Percentiles rank a stretch among this genome's conserved stretches.
Conservation (phyloP, 495 filamentous ascomycete species). For the Emericellopsis terricola region DNA sequence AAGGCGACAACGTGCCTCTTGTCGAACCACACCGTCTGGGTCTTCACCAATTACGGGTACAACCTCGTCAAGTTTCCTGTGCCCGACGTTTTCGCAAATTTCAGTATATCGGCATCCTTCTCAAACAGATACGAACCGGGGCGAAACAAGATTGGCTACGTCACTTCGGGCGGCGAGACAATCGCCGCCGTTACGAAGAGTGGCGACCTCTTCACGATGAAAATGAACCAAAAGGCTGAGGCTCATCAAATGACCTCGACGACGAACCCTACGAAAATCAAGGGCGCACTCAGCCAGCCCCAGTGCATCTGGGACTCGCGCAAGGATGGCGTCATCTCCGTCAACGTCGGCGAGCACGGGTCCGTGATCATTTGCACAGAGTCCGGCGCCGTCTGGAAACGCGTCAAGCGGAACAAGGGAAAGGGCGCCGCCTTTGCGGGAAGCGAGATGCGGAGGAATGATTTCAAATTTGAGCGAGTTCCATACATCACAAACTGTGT, state of each 20-base stretch:
- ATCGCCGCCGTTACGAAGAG: conserved; percentile 69
- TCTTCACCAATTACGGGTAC: conserved; percentile 89
- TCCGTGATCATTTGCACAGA: conserved; percentile 88
- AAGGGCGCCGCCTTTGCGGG: conserved; percentile 47
- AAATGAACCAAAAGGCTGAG: conserved; percentile 48
- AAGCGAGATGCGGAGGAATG: conserved; percentile 42
- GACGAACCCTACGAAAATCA: conserved; percentile 76
- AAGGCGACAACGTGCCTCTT: conserved; percentile 74
- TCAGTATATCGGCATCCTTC: conserved; percentile 42
- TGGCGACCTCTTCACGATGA: conserved; percentile 73
- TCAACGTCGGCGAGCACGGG: conserved; percentile 79
- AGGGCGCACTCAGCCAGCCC: conserved; percentile 54
- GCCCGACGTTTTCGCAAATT: conserved; percentile 43
- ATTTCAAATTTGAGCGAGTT: conserved; percentile 85
- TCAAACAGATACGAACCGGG: conserved; percentile 46
- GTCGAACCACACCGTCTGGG: conserved; percentile 72
- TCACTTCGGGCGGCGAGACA: conserved; percentile 72
- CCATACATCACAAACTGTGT: conserved; percentile 70
- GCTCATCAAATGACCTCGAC: conserved; percentile 49
- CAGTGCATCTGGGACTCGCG: conserved; percentile 73
- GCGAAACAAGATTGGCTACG: conserved; percentile 48
- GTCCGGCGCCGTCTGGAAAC: conserved; percentile 80
- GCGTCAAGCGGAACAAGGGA: conserved; percentile 59
- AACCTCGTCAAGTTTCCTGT: conserved; percentile 67
- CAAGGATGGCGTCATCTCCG: conserved; percentile 69